These are phyloP conservation scores for Artemisia annua DNA, from an alignment of 129 eudicot species.

Conservation along the genomic window DNA sequence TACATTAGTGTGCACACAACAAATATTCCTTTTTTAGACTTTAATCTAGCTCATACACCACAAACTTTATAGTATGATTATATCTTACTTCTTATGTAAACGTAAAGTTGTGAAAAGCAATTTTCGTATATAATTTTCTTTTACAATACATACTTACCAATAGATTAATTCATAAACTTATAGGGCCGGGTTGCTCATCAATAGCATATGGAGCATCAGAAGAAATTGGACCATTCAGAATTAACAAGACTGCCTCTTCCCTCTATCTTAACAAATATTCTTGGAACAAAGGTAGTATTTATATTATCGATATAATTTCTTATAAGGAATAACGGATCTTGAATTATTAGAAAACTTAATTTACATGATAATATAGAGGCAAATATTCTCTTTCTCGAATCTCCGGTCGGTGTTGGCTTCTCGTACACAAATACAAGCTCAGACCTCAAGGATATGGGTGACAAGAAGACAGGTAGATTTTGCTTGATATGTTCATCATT, in stretches of 20 bases:
- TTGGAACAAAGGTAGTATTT: conserved; percentile 58
- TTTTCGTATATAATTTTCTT: too few relatives aligned
- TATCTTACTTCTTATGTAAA: too few relatives aligned
- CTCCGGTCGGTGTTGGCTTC: conserved; percentile 91
- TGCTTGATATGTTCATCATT: too few relatives aligned
- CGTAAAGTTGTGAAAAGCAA: too few relatives aligned
- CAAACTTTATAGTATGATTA: too few relatives aligned
- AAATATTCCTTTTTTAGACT: too few relatives aligned
- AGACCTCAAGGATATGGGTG: conserved; percentile 58
- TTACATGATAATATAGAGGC: conserved; percentile 49
- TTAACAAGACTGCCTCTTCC: conserved; percentile 56
- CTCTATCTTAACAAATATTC: conserved; percentile 66
- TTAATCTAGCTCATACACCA: too few relatives aligned
- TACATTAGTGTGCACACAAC: too few relatives aligned
- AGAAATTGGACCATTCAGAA: conserved; percentile 80
- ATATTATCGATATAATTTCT: neutral
- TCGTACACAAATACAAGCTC: conserved; percentile 81
- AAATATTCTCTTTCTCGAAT: conserved; percentile 81
- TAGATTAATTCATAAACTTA: conserved; percentile 5
- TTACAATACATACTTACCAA: neutral
- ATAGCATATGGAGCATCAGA: conserved; percentile 86
- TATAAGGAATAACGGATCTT: neutral
- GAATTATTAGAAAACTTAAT: neutral
- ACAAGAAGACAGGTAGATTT: conserved; percentile 67
- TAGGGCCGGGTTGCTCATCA: conserved; percentile 90